A percentile compares a stretch with the other conserved stretches of the same genome.
These are phyloP conservation scores for Fragaria ananassa DNA, from an alignment of 306 rosid genomes.

Conservation along the genomic window DNA sequence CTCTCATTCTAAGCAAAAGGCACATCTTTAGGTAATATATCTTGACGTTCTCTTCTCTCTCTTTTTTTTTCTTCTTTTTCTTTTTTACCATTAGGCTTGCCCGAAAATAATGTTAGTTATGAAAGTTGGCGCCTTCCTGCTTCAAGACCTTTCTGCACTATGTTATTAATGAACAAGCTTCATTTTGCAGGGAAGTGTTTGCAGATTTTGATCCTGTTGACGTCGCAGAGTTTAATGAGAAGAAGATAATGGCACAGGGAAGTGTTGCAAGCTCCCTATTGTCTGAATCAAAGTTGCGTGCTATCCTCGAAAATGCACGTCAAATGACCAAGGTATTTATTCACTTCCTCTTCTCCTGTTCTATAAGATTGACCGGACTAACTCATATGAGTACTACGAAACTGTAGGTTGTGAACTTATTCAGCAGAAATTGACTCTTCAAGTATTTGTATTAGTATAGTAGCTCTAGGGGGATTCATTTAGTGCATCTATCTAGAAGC, in stretches of 20 bases:
- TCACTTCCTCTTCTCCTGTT: slow-evolving; percentile 32
- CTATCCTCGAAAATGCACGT: slow-evolving; percentile 63
- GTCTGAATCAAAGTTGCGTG: slow-evolving; percentile 62
- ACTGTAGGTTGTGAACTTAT: background rate
- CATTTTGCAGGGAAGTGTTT: slow-evolving; percentile 70
- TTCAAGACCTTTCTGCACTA: background rate
- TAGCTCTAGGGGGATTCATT: background rate
- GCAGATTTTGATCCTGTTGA: slow-evolving; percentile 65
- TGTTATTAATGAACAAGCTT: slow-evolving; percentile 27
- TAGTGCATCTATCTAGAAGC: slow-evolving; percentile 12
- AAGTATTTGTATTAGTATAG: background rate
- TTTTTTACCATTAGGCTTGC: slow-evolving; percentile 5
- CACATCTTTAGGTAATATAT: slow-evolving; percentile 65
- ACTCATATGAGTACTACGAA: background rate
- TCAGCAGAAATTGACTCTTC: background rate
- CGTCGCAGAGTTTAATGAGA: slow-evolving; percentile 61
- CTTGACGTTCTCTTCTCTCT: slow-evolving; percentile 1
- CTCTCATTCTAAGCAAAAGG: slow-evolving; percentile 69
- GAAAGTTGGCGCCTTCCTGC: slow-evolving; percentile 8
- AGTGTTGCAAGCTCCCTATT: slow-evolving; percentile 57
- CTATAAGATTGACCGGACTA: background rate
- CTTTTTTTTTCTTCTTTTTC: no score
- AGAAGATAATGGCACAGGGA: slow-evolving; percentile 60
- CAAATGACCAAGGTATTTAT: slow-evolving; percentile 61
- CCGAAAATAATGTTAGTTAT: slow-evolving; percentile 7